These are phyloP conservation scores for Amaranthus palmeri DNA, from an alignment of 148 eudicot genomes.

Conservation along the genomic window DNA sequence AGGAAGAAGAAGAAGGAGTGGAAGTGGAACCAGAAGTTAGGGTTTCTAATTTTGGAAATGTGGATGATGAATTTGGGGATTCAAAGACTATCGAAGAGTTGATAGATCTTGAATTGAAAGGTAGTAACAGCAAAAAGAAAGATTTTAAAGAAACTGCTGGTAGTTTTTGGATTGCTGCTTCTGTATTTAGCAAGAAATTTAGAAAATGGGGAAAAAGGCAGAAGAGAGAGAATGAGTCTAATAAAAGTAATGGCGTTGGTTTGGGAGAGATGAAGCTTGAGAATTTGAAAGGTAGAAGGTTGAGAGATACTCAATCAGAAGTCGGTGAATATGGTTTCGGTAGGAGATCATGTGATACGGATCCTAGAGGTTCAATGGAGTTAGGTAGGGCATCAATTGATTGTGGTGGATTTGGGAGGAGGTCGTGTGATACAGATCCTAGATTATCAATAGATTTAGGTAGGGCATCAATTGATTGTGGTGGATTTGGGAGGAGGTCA, in stretches of 20 bases:
- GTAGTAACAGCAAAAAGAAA: slow-evolving; percentile 18
- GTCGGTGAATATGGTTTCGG: slow-evolving; percentile 38
- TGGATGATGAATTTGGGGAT: slow-evolving; percentile 34
- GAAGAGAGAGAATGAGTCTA: slow-evolving; percentile 22
- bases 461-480: slow-evolving; percentile 24
- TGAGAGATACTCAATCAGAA: slow-evolving; percentile 49
- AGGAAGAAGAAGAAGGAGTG: slow-evolving; percentile 6
- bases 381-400: slow-evolving; percentile 20
- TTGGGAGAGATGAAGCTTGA: slow-evolving; percentile 35
- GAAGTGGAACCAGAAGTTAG: slow-evolving; percentile 20
- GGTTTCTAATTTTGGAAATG: slow-evolving; percentile 36
- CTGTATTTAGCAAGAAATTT: slow-evolving; percentile 70
- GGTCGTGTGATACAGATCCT: too few species aligned
- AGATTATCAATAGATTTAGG: too few species aligned
- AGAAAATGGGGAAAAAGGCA: slow-evolving; percentile 67
- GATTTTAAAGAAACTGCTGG: slow-evolving; percentile 56
- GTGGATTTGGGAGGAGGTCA: slow-evolving; percentile 46
- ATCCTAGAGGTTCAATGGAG: slow-evolving; percentile 22
- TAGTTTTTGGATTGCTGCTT: slow-evolving; percentile 55
- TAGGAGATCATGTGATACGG: slow-evolving; percentile 30
- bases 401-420: too few species aligned
- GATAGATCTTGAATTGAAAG: slow-evolving; percentile 59
- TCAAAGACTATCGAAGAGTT: slow-evolving; percentile 75
- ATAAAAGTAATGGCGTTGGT: neutral
- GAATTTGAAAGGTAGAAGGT: slow-evolving; percentile 25